Percentiles rank a stretch among this genome's conserved stretches.
These are phyloP conservation scores for Leccinellum luteum DNA, from an alignment of 768 basidiomycete genomes.

Conservation along the genomic window DNA sequence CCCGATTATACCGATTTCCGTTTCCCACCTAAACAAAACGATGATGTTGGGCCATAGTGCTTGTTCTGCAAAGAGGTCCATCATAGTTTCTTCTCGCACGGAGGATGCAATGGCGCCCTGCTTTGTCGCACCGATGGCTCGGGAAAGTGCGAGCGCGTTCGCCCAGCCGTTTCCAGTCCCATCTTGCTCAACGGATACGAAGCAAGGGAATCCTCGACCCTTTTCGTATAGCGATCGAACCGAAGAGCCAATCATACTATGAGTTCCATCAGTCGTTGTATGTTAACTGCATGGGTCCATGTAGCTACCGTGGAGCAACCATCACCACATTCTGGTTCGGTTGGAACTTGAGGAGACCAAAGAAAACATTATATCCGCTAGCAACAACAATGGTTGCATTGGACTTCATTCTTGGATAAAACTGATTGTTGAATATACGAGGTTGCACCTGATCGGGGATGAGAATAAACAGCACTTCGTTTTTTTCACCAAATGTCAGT, in stretches of 20 bases:
- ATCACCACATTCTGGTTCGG: conserved; percentile 58
- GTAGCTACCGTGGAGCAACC: conserved; percentile 55
- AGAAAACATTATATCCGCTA: conserved; percentile 66
- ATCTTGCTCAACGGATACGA: conserved; percentile 63
- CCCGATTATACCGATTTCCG: background rate
- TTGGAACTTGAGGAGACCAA: conserved; percentile 53
- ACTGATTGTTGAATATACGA: conserved; percentile 54
- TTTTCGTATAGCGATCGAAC: conserved; percentile 60
- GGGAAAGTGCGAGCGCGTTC: conserved; percentile 51
- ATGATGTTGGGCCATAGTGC: conserved; percentile 69
- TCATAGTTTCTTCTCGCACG: conserved; percentile 58
- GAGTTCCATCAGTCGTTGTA: background rate
- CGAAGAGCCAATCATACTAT: conserved; percentile 65
- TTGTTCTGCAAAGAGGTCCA: conserved; percentile 67
- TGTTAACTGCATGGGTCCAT: background rate
- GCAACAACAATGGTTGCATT: conserved; percentile 53
- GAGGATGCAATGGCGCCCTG: conserved; percentile 63
- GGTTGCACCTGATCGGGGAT: conserved; percentile 67
- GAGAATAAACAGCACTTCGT: conserved; percentile 56
- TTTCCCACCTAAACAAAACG: conserved; percentile 49
- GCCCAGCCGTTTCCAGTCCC: conserved; percentile 48
- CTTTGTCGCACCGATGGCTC: conserved; percentile 59
- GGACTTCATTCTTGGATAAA: conserved; percentile 50
- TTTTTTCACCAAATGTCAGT: background rate
- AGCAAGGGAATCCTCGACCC: conserved; percentile 61